phyloP scores from a whole-genome alignment of 805 yeast species.

The Wickerhamiella kurtzmanii region DNA sequence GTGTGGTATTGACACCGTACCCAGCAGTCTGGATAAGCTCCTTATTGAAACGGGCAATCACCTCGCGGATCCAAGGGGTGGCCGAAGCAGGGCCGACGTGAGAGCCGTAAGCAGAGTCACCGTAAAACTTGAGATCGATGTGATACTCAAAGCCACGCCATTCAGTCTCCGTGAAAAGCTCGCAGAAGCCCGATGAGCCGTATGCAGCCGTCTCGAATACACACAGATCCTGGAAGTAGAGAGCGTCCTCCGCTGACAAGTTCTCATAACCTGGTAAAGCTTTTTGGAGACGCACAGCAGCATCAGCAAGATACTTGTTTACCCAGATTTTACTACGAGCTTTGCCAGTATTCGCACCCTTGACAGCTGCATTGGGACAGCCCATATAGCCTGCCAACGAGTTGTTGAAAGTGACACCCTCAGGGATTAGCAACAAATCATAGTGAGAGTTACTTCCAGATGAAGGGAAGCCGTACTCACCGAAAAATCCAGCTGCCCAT shows the following conservation, averaged over 20 bases:
- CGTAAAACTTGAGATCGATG: constrained; percentile 45
- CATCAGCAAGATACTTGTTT: constrained; percentile 34
- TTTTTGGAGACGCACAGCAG: constrained; percentile 43
- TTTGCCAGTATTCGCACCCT: constrained; percentile 20
- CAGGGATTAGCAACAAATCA: constrained; percentile 24
- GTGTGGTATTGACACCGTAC: constrained; percentile 36
- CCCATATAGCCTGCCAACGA: constrained; percentile 29
- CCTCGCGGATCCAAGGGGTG: constrained; percentile 37
- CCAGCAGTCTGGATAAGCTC: constrained; percentile 36
- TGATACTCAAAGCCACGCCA: constrained; percentile 49
- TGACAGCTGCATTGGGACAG: constrained; percentile 26
- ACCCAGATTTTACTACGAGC: constrained; percentile 25
- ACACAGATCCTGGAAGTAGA: constrained; percentile 45
- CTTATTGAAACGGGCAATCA: constrained; percentile 32
- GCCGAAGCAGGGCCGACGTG: constrained; percentile 43
- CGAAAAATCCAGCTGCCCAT: constrained; percentile 34
- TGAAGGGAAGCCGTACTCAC: constrained; percentile 25
- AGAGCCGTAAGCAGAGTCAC: constrained; percentile 49
- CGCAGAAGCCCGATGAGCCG: constrained; percentile 57
- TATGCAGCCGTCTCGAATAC: constrained; percentile 61
- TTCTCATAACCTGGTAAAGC: constrained; percentile 40
- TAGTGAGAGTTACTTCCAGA: constrained; percentile 24
- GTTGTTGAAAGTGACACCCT: constrained; percentile 24
- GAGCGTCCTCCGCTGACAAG: constrained; percentile 40
- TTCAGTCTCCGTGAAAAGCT: constrained; percentile 54